Evolutionary conservation across 1,139 yeast genomes (phyloP), one percentile per base, ranked within the genome.

Genomic region (Sugiyamaella novakii): DNA sequence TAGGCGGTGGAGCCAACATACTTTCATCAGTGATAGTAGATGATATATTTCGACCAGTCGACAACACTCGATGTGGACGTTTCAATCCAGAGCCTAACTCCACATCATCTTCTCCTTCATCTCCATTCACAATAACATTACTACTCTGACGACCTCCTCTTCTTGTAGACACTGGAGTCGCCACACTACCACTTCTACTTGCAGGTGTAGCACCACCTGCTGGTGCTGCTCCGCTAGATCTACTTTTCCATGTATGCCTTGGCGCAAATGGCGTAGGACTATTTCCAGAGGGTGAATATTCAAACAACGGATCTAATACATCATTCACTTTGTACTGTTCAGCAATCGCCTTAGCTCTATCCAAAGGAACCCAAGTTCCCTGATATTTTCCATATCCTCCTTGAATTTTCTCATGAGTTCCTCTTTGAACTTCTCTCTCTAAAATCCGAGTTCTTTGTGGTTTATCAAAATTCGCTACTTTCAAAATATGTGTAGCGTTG

Each of bases 331-430:
- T 83, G 61, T 87, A 91, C 60, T 81, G 83, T 43, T 72, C 73
- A 1, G 96, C 95, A 37, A 75, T 69, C 35, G 70, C 73, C 21
- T 69, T 64, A 0, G 87, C 70, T 35, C 80, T 67, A 7, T 75
- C 76, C 53, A 89, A 68, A 0, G 98, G 98, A 5, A 91, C 94
- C 97, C 98, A 92, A 1, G 98, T 91, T 17, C 98, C 98, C 67
- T 92, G 98, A 68, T 89, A 92, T 64, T 92, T 84, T 43, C 98
- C 98, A 60, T 89, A 91, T 2, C 98, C 98, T 56, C 98, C 98
- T 67, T 92, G 98, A 21, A 92, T 89, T 67, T 91, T 91, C 63
- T 91, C 97, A 66, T 88, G 96, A 11, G 75, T 70, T 2, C 95
- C 95, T 46, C 80, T 82, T 59, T 88, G 95, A 17, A 91, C 95